phyloP scores from a whole-genome alignment of 345 rosid species.

The Euphorbia pulcherrima region DNA sequence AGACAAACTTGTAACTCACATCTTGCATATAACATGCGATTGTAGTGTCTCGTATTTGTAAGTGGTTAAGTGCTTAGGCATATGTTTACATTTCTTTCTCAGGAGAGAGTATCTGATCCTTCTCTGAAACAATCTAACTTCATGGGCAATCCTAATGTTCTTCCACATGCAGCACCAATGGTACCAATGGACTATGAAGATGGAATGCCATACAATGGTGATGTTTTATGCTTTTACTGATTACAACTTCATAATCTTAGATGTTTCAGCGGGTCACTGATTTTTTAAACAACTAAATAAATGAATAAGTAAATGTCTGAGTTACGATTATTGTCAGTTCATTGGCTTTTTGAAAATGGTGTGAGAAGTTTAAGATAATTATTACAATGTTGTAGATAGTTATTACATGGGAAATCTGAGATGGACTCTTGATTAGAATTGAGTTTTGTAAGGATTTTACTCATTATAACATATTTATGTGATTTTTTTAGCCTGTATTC shows the following conservation, averaged over 20 bases:
- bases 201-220: conserved; percentile 42
- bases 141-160: conserved; percentile 32
- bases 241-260: neutral
- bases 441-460: neutral
- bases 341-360: neutral
- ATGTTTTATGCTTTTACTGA: conserved; percentile 11
- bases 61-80: conserved; percentile 17
- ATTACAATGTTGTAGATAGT: neutral
- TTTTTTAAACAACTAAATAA: neutral
- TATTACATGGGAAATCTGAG: neutral
- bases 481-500: neutral
- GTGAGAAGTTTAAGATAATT: neutral
- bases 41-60: neutral
- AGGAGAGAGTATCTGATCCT: conserved; percentile 57
- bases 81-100: conserved; percentile 22
- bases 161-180: conserved; percentile 36
- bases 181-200: conserved; percentile 45
- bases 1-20: neutral
- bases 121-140: conserved; percentile 36
- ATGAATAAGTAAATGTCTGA: neutral
- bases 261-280: neutral
- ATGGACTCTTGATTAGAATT: neutral
- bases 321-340: neutral
- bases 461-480: neutral
- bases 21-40: neutral